phyloP scores from a whole-genome alignment of 2,329 filamentous ascomycete species.

The Epicoccum nigrum region DNA sequence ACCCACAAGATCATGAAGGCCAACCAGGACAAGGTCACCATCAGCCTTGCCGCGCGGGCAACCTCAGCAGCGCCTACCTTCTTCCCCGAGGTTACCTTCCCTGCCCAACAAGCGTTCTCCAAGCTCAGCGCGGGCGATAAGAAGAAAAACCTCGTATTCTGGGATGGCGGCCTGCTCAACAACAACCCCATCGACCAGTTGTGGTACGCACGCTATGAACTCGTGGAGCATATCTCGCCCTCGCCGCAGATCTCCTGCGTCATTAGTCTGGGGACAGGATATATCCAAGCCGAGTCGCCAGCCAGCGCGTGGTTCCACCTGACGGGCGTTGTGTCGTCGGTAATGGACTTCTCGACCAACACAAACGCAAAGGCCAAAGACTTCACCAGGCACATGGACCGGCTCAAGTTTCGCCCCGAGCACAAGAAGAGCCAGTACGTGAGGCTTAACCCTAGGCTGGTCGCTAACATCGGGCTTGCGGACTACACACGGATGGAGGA shows the following conservation, averaged over 20 bases:
- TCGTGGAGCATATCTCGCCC: background rate
- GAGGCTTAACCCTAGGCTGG: background rate
- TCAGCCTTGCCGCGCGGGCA: constrained; percentile 2
- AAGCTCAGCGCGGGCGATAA: background rate
- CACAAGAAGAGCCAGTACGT: background rate
- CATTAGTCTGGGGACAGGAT: constrained; percentile 4
- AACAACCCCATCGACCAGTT: constrained; percentile 11
- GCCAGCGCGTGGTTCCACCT: background rate
- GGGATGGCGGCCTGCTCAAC: constrained; percentile 11
- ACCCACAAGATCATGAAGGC: constrained; percentile 1
- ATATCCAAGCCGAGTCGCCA: background rate
- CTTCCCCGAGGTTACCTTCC: constrained; percentile 6
- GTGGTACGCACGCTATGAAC: constrained; percentile 6
- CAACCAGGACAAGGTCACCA: background rate
- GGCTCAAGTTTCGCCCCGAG: background rate
- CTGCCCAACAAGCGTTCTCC: background rate
- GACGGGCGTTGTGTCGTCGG: background rate
- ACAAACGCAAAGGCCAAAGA: background rate
- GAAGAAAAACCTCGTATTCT: background rate
- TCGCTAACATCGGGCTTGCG: background rate
- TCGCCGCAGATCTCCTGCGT: constrained; percentile 6
- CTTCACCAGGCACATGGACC: background rate
- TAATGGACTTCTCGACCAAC: background rate
- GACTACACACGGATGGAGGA: background rate
- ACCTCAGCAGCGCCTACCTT: constrained; percentile 6